Base-by-base conservation (phyloP, 352 stramenopile species). In the Globisporangium alternatum region DNA sequence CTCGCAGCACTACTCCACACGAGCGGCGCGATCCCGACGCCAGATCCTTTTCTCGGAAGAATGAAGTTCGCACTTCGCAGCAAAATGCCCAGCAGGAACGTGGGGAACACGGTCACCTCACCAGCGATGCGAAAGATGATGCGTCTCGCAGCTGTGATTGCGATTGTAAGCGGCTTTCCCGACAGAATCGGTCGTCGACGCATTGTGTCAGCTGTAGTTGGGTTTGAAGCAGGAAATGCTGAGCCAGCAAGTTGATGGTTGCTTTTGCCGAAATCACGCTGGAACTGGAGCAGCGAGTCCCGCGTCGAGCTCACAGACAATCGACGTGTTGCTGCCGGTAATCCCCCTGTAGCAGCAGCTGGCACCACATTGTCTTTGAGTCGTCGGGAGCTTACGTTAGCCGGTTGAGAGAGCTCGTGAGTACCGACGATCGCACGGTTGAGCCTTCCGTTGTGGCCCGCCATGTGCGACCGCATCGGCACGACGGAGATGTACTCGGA, bases 401-500 rank as follows among this genome's bases (percentile, higher is more conserved):
- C 17, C 19, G 30, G 49, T 30, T 54, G 48, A 22, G 19, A 49
- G 15, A 49, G 33, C 5, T 53, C 37, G 7, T n/a, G 43, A 9
- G 39, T 33, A 3, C 25, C 17, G 2, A 21, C 13, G 12, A 49
- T 53, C n/a, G 28, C 19, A 17, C 28, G 45, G 15, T 48, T 44
- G 3, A 22, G 62, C 5, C 44, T 35, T 2, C 54, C 33, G 8
- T 47, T 22, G n/a, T 62, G 57, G 0, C 15, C 44, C 13, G 31
- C 56, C 51, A 60, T 59, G 7, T 65, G 68, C 48, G 68, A 68
- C 4, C 67, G 55, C 69, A 82, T 83, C 2, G 83, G 78, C 13
- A 90, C 47, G 1, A 86, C 53, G 0, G 80, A 81, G 5, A 89
- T 81, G 63, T 92, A 92, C 52, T 92, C 83, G 0, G 83, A 92